Percentiles rank a stretch among this genome's conserved stretches.
These are phyloP conservation scores for Stagonosporopsis chrysanthemi DNA, from an alignment of 2,329 filamentous ascomycete genomes.

Conservation along the genomic window DNA sequence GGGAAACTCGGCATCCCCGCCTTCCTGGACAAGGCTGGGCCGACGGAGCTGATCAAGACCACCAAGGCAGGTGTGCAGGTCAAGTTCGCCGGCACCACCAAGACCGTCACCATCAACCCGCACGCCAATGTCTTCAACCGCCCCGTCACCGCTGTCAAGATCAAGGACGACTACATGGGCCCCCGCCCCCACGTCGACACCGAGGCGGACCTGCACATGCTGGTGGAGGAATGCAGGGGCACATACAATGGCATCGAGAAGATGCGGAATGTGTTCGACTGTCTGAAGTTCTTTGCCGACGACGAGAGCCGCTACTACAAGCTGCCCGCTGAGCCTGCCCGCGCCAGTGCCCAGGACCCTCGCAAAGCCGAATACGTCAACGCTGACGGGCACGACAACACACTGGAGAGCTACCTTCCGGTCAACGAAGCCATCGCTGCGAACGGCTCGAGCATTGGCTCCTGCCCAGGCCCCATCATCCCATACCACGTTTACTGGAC, in stretches of 20 bases:
- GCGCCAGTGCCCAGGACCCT: constrained; percentile 54
- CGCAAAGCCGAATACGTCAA: constrained; percentile 53
- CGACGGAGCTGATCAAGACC: constrained; percentile 52
- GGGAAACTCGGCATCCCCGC: constrained; percentile 53
- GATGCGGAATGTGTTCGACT: constrained; percentile 63
- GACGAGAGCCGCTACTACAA: constrained; percentile 60
- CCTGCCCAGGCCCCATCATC: constrained; percentile 63
- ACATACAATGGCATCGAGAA: constrained; percentile 62
- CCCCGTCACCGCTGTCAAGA: constrained; percentile 58
- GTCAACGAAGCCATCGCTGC: constrained; percentile 45
- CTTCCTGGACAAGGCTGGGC: constrained; percentile 52
- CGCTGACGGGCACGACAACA: constrained; percentile 54
- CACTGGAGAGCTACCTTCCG: constrained; percentile 48
- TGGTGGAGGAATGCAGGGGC: constrained; percentile 62
- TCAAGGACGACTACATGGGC: constrained; percentile 62
- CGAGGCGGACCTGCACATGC: constrained; percentile 59
- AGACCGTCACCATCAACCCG: constrained; percentile 57
- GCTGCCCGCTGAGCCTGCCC: constrained; percentile 50
- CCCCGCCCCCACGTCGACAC: constrained; percentile 61
- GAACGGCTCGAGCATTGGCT: constrained; percentile 55
- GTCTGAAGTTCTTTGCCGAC: constrained; percentile 59
- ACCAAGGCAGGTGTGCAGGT: constrained; percentile 52
- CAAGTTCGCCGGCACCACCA: constrained; percentile 53
- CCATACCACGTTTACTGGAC: constrained; percentile 66
- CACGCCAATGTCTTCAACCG: constrained; percentile 64